Evolutionary conservation across 306 rosid species (phyloP).

Genomic region (Dryas alaskensis): DNA sequence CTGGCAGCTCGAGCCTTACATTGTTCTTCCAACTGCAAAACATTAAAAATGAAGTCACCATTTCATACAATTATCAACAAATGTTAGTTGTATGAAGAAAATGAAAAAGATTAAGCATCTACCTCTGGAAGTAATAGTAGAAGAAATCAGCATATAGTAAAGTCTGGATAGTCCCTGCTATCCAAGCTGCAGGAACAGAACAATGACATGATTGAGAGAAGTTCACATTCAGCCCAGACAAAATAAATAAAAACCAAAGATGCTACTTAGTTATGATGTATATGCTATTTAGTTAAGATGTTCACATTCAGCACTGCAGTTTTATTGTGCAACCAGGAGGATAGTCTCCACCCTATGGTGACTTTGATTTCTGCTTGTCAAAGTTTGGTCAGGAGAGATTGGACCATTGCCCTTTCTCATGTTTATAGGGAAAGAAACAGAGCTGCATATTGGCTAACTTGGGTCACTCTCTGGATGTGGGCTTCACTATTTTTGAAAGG

Average conservation of each 20-base stretch:
- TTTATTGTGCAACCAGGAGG: too few relatives aligned
- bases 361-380: too few relatives aligned
- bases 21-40: slow-evolving; percentile 84
- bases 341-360: too few relatives aligned
- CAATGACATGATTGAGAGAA: background rate
- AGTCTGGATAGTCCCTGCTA: slow-evolving; percentile 77
- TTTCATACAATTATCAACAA: slow-evolving; percentile 16
- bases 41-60: slow-evolving; percentile 11
- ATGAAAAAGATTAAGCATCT: slow-evolving; percentile 1
- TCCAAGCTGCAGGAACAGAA: slow-evolving; percentile 68
- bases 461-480: too few relatives aligned
- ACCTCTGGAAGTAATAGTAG: slow-evolving; percentile 89
- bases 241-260: background rate
- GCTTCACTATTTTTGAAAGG: too few relatives aligned
- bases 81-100: background rate
- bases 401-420: too few relatives aligned
- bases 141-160: slow-evolving; percentile 86
- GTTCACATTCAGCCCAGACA: background rate
- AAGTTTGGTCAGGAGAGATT: too few relatives aligned
- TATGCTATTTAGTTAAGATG: background rate
- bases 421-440: too few relatives aligned
- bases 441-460: too few relatives aligned
- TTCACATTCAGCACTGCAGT: too few relatives aligned
- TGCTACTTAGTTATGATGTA: background rate
- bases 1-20: slow-evolving; percentile 75